Evolutionary conservation across 2,329 filamentous ascomycete species (phyloP), one percentile per base, ranked within the genome.

Genomic region (Leptographium radiaticola): DNA sequence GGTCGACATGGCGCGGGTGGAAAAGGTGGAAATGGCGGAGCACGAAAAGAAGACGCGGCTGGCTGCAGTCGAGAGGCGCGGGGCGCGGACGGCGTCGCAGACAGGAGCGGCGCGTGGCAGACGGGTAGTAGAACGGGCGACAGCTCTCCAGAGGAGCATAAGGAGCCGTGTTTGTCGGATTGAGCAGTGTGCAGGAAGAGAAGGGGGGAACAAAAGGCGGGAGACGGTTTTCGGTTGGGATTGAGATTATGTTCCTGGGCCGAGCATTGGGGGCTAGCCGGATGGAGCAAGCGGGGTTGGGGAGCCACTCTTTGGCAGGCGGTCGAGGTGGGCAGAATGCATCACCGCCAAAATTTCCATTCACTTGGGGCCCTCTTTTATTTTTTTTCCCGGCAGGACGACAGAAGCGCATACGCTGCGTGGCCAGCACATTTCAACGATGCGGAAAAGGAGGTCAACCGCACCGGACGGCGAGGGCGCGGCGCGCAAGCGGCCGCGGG

Each of bases 401-500:
- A 30, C 31, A 30, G n/a, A 45, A 55, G 13, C 47, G 18, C 30
- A n/a, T 13, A 25, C 31, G 10, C 33, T 20, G 18, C 25, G 2
- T 15, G 16, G 31, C 31, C 12, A 39, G 39, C 38, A 53, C 15
- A 46, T 4, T 13, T 10, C 31, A 25, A 38, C 12, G 40, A 77
- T 77, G 75, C 67, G 65, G 31, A 78, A 77, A 63, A 66, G 74
- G 58, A 62, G 67, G 52, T 65, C 68, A 39, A 63, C 65, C 50
- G 68, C 67, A 50, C 62, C 61, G 16, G 71, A 76, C 51, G 67
- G 66, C 39, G 65, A 67, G 8, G 68, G 66, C 36, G 68, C 70
- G 34, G 68, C 70, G 34, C 68, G 74, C 30, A 81, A 81, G 64
- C 74, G 77, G 58, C 74, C 75, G 57, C 80, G 78, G 63, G 68